A percentile compares a stretch with the other conserved stretches of the same genome.
These are phyloP conservation scores for Aspergillus pseudotamarii DNA, from an alignment of 2,329 filamentous ascomycete species.

Conservation along the genomic window DNA sequence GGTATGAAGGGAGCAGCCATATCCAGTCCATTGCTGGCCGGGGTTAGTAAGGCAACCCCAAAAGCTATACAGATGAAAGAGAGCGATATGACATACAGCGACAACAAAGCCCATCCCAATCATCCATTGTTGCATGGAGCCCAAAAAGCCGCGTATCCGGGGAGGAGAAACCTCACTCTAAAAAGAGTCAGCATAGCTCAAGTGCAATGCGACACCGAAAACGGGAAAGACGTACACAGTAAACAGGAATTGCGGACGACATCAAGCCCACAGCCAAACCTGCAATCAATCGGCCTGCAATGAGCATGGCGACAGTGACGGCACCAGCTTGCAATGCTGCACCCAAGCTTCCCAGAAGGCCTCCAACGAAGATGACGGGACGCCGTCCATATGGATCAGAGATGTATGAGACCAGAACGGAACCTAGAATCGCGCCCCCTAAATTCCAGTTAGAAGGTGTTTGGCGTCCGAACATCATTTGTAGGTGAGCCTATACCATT, in stretches of 20 bases:
- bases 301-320: constrained; percentile 43
- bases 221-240: constrained; percentile 37
- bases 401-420: constrained; percentile 35
- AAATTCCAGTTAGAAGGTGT: constrained; percentile 16
- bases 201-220: neutral
- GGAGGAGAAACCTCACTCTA: constrained; percentile 45
- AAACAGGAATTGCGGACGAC: constrained; percentile 52
- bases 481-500: constrained; percentile 29
- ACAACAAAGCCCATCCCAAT: constrained; percentile 47
- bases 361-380: constrained; percentile 39
- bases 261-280: constrained; percentile 54
- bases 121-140: constrained; percentile 51
- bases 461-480: neutral
- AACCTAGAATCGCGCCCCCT: constrained; percentile 45
- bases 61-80: neutral
- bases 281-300: constrained; percentile 54
- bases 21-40: constrained; percentile 53
- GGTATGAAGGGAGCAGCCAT: constrained; percentile 43
- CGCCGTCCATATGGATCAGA: constrained; percentile 38
- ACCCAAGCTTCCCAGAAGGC: constrained; percentile 37
- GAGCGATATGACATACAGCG: constrained; percentile 33
- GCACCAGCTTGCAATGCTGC: constrained; percentile 40
- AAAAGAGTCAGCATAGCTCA: neutral
- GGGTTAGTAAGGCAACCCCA: constrained; percentile 16
- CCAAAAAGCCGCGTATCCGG: constrained; percentile 43